These are phyloP conservation scores for Bolboschoenus planiculmis DNA, from an alignment of 176 grass and related monocot species.

Conservation along the genomic window DNA sequence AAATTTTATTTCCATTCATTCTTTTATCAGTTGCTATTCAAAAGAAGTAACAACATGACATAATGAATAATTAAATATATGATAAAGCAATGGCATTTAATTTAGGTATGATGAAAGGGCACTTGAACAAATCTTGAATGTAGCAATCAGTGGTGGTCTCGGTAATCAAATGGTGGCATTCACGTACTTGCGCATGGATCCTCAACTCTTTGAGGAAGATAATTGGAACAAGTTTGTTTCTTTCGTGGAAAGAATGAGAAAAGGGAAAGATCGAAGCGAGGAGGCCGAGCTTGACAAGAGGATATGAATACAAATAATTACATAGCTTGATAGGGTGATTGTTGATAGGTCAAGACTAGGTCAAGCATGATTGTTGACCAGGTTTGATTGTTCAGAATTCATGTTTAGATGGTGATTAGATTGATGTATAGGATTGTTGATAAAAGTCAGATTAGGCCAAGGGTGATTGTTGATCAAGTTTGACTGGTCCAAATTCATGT, in stretches of 20 bases:
- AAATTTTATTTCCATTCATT: not conserved
- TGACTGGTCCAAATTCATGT: too few species aligned
- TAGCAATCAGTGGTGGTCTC: slow-evolving; percentile 19
- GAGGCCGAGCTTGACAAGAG: not conserved
- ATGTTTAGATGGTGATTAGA: not conserved
- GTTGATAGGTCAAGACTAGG: not conserved
- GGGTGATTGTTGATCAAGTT: too few species aligned
- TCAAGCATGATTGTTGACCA: not conserved
- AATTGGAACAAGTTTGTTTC: slow-evolving; percentile 36
- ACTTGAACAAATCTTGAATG: slow-evolving; percentile 47
- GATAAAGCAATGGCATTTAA: not conserved
- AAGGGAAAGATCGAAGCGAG: not conserved
- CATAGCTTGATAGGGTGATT: not conserved
- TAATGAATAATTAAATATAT: not conserved
- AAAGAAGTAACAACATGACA: not conserved
- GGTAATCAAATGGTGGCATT: slow-evolving; percentile 46
- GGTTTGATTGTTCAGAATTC: not conserved
- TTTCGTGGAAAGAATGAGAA: not conserved
- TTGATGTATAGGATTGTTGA: not conserved
- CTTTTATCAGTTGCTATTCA: not conserved
- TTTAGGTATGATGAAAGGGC: slow-evolving; percentile 43
- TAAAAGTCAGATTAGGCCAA: too few species aligned
- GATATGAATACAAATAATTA: not conserved
- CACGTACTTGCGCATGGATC: slow-evolving; percentile 66
- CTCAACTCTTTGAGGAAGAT: slow-evolving; percentile 47